Conservation (phyloP, 169 alveolate species). For the Cyclospora cayetanensis region DNA sequence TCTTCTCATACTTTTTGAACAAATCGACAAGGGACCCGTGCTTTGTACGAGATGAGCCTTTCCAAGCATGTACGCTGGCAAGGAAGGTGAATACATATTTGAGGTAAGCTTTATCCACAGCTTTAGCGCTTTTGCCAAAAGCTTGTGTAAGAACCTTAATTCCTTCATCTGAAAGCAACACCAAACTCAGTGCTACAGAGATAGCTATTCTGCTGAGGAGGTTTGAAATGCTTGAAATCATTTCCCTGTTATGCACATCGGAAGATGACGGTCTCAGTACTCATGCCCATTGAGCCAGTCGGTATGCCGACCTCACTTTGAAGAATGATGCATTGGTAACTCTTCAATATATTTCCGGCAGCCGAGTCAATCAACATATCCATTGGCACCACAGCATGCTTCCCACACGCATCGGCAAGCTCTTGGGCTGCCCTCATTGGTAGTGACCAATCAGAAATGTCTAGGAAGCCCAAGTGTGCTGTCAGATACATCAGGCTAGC, state of each 20-base stretch:
- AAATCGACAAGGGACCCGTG: background rate
- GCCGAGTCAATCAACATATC: constrained; percentile 6
- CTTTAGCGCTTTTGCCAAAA: constrained; percentile 28
- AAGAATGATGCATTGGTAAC: constrained; percentile 41
- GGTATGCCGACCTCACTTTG: constrained; percentile 34
- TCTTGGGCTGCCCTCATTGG: constrained; percentile 38
- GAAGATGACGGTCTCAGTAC: no score
- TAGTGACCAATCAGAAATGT: background rate
- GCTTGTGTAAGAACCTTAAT: background rate
- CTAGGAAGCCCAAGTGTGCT: constrained; percentile 1
- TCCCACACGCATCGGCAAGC: constrained; percentile 5
- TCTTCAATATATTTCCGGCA: constrained; percentile 13
- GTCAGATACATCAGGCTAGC: constrained; percentile 15
- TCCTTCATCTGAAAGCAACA: constrained; percentile 34
- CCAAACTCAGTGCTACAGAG: background rate
- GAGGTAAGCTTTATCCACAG: background rate
- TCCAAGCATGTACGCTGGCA: constrained; percentile 11
- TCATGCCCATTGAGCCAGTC: no score
- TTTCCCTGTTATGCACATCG: no score
- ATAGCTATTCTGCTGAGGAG: no score
- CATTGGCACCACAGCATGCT: constrained; percentile 25
- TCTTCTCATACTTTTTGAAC: background rate
- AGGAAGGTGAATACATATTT: constrained; percentile 16
- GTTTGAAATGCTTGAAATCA: no score
- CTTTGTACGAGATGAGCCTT: background rate